A percentile compares a stretch with the other conserved stretches of the same genome.
Evolutionary conservation across 306 rosid genomes (phyloP).

Genomic region (Corylus americana): DNA sequence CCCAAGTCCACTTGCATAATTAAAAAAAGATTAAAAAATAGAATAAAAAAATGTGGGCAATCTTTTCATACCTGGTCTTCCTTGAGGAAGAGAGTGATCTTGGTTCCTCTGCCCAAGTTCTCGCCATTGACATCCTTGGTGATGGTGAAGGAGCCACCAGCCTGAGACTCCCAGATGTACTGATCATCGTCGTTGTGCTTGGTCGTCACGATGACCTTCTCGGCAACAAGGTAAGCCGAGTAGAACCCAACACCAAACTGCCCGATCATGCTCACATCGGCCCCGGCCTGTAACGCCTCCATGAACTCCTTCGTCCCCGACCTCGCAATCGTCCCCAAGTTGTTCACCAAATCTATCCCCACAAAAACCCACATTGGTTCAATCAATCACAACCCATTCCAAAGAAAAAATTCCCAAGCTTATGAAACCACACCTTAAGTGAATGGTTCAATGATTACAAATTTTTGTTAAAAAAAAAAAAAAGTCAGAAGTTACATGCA

Average conservation of each 20-base stretch:
- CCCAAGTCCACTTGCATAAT: not conserved
- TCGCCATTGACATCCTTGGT: conserved; percentile 28
- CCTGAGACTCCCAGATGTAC: conserved; percentile 36
- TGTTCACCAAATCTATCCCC: conserved; percentile 37
- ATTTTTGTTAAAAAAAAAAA: no score
- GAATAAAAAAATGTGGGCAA: not conserved
- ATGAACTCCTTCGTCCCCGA: conserved; percentile 44
- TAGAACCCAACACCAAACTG: conserved; percentile 43
- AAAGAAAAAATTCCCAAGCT: not conserved
- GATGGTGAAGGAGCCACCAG: conserved; percentile 37
- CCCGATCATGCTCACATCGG: conserved; percentile 45
- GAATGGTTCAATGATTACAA: no score
- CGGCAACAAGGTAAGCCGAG: conserved; percentile 35
- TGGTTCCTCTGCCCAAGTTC: conserved; percentile 31
- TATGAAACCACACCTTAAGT: no score
- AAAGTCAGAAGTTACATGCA: no score
- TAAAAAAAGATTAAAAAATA: not conserved
- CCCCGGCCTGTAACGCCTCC: conserved; percentile 43
- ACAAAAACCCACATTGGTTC: not conserved
- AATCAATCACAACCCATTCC: not conserved
- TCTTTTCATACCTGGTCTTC: conserved; percentile 25
- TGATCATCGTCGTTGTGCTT: conserved; percentile 46
- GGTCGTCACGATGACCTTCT: conserved; percentile 33
- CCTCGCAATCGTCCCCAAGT: conserved; percentile 42
- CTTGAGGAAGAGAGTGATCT: conserved; percentile 36